These are phyloP conservation scores for Sporisorium iseilematis-ciliati DNA, from an alignment of 1,284 basidiomycete genomes.

Conservation along the genomic window DNA sequence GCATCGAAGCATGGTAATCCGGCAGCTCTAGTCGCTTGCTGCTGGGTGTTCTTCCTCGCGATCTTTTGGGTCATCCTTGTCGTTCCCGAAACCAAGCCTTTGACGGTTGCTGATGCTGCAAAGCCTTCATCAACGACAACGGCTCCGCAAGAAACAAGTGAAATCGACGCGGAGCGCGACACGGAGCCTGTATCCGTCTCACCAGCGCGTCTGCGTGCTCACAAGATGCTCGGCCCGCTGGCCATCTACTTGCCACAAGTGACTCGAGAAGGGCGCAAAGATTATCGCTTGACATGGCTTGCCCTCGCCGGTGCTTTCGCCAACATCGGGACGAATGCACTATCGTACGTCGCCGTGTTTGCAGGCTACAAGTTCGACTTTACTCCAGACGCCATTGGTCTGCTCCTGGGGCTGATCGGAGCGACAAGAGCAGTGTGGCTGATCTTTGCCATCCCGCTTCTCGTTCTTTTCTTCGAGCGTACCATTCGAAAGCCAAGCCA, in stretches of 20 bases:
- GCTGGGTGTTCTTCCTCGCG: slow-evolving; percentile 39
- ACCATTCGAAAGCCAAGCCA: slow-evolving; percentile 25
- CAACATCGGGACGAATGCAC: slow-evolving; percentile 41
- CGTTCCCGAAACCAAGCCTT: slow-evolving; percentile 43
- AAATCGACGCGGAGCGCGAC: neutral
- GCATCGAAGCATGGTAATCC: slow-evolving; percentile 47
- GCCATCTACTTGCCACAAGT: slow-evolving; percentile 43
- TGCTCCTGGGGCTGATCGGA: slow-evolving; percentile 39
- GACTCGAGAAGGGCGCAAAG: slow-evolving; percentile 29
- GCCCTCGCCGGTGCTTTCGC: slow-evolving; percentile 40
- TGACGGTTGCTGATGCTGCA: slow-evolving; percentile 3
- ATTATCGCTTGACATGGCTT: slow-evolving; percentile 46
- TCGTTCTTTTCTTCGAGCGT: slow-evolving; percentile 39
- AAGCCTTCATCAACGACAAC: neutral
- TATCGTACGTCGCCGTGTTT: slow-evolving; percentile 44
- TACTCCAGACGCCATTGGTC: slow-evolving; percentile 44
- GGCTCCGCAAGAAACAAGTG: neutral
- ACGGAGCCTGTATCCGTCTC: slow-evolving; percentile 1
- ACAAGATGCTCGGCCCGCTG: slow-evolving; percentile 36
- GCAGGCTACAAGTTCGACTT: slow-evolving; percentile 51
- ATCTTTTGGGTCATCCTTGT: slow-evolving; percentile 34
- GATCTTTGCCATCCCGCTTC: slow-evolving; percentile 41
- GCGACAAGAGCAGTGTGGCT: slow-evolving; percentile 41
- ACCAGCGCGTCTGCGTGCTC: slow-evolving; percentile 17
- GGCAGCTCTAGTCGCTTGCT: slow-evolving; percentile 38